Conservation (phyloP, 2,329 filamentous ascomycete species). For the Colletotrichum sp. region DNA sequence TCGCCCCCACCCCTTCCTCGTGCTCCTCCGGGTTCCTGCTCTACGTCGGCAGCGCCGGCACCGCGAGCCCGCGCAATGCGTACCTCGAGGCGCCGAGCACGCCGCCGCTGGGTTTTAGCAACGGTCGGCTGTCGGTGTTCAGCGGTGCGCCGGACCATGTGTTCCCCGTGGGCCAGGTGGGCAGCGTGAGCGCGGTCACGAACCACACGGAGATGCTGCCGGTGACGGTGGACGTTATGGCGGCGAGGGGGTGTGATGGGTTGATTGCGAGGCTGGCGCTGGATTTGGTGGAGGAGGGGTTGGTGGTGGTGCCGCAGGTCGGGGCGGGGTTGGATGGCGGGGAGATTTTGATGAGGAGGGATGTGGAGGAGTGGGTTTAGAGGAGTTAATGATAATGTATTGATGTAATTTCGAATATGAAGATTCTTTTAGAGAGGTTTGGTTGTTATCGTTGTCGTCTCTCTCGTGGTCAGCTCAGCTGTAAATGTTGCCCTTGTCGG, state of each 20-base stretch:
- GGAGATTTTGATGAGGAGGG: slow-evolving; percentile 26
- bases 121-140: slow-evolving; percentile 36
- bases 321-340: slow-evolving; percentile 38
- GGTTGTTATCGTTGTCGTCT: neutral
- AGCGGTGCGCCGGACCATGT: slow-evolving; percentile 45
- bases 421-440: neutral
- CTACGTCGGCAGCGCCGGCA: slow-evolving; percentile 25
- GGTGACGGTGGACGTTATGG: slow-evolving; percentile 63
- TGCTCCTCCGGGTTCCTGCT: slow-evolving; percentile 37
- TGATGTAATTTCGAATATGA: neutral
- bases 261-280: slow-evolving; percentile 59
- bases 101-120: slow-evolving; percentile 54
- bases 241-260: slow-evolving; percentile 64
- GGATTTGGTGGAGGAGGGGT: slow-evolving; percentile 53
- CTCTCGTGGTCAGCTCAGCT: neutral
- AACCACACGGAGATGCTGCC: slow-evolving; percentile 56
- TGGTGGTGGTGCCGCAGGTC: slow-evolving; percentile 48
- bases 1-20: slow-evolving; percentile 24
- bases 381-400: neutral
- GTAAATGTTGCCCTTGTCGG: no score
- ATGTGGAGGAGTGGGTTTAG: slow-evolving; percentile 7
- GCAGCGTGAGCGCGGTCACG: slow-evolving; percentile 40
- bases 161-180: slow-evolving; percentile 46
- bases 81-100: slow-evolving; percentile 41
- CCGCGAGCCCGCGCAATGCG: slow-evolving; percentile 25